Evolutionary conservation across 495 filamentous ascomycete genomes (phyloP), one percentile per base, ranked within the genome.

Genomic region (Aspergillus funiculosus): DNA sequence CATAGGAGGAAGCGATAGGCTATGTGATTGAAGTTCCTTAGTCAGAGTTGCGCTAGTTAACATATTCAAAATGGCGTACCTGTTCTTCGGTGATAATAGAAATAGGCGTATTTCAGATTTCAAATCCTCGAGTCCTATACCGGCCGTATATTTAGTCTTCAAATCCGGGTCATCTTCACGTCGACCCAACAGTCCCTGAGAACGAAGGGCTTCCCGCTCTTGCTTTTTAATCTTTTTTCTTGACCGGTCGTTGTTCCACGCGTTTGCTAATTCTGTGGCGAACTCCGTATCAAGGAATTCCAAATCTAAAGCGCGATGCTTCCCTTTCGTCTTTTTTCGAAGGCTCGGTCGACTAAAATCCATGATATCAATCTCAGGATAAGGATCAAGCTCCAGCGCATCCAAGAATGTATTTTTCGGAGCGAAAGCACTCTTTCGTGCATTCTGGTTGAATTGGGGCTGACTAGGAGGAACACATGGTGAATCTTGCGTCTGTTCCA

Each of bases 1-100:
- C 79, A 98, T 91, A 2, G 91, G 87, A 4, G 92, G 89, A 8
- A 98, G 68, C 14, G 82, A 63, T 9, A 90, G 71, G 39, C 89
- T 95, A 51, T 13, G 36, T n/a, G 9, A 13, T 30, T 2, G 8
- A 20, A n/a, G 6, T 2, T 3, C 9, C 1, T 39, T 39, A 24
- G 11, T 3, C 18, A 11, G 8, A 11, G 1, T 21, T 24, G 10
- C 6, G 11, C 36, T 52, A n/a, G 45, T 41, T 43, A 31, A 29
- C 9, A 30, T 14, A 18, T 5, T 10, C n/a, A n/a, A 17, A 27
- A 25, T 5, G 24, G 58, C 73, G 47, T 73, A 91, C 86, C 74
- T 85, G 56, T 80, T 72, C 14, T 72, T 72, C 3, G 74, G 56
- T 17, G 82, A 75, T 13, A 80, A 54, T 7, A 97, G 66, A 58